phyloP scores from a whole-genome alignment of 768 basidiomycete species.

The Myochromella boudieri region DNA sequence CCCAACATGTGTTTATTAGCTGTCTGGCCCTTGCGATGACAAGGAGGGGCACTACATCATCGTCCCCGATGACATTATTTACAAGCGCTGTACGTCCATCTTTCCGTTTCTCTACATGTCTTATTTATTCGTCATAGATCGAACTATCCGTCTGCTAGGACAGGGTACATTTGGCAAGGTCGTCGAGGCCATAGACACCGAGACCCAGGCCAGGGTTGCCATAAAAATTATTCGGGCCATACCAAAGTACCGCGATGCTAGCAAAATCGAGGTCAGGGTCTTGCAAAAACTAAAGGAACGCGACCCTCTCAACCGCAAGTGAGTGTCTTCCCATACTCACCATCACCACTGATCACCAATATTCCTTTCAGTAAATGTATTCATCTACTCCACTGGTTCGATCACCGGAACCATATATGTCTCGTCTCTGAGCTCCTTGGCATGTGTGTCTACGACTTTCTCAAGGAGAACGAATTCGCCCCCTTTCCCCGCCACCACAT shows the following conservation, averaged over 20 bases:
- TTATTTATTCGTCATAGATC: constrained; percentile 54
- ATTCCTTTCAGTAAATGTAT: constrained; percentile 86
- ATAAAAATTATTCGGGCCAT: constrained; percentile 99
- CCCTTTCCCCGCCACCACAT: constrained; percentile 97
- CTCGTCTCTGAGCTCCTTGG: constrained; percentile 94
- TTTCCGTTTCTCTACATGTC: not conserved
- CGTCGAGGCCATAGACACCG: constrained; percentile 85
- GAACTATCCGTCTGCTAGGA: constrained; percentile 85
- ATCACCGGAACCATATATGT: constrained; percentile 97
- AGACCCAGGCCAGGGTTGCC: constrained; percentile 77
- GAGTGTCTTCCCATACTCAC: constrained; percentile 31
- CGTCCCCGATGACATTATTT: constrained; percentile 85
- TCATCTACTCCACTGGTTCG: constrained; percentile 91
- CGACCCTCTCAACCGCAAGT: constrained; percentile 89
- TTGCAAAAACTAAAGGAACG: constrained; percentile 86
- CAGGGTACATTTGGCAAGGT: constrained; percentile 99
- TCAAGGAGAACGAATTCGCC: constrained; percentile 96
- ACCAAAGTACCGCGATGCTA: constrained; percentile 97
- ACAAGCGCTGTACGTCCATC: constrained; percentile 71
- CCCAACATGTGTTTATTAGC: no score
- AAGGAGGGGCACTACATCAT: constrained; percentile 99
- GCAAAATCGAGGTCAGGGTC: constrained; percentile 96
- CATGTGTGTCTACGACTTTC: constrained; percentile 97
- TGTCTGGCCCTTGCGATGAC: constrained; percentile 83
- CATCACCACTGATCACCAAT: constrained; percentile 18